These are phyloP conservation scores for Phylloporus arenicola DNA, from an alignment of 768 basidiomycete genomes.

Conservation along the genomic window DNA sequence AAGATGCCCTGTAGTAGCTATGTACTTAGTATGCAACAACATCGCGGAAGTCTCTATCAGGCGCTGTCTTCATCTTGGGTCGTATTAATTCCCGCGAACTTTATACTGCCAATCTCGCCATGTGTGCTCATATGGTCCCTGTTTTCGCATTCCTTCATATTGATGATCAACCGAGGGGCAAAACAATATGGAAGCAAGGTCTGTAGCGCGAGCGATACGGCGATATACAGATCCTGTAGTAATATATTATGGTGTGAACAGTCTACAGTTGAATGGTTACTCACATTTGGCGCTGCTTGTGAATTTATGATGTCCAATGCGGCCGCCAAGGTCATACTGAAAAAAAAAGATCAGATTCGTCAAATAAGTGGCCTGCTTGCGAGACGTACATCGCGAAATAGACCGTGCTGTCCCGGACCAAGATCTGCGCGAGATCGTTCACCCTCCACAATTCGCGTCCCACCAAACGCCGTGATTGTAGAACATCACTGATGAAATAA, in stretches of 20 bases:
- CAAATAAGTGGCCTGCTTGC: not conserved
- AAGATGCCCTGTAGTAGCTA: too few species aligned
- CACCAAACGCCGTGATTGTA: conserved; percentile 1
- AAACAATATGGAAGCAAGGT: conserved; percentile 15
- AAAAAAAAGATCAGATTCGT: not conserved
- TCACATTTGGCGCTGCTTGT: not conserved
- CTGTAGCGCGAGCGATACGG: conserved; percentile 14
- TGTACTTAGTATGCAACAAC: too few species aligned
- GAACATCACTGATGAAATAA: conserved; percentile 6
- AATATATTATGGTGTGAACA: not conserved
- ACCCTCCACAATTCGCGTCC: not conserved
- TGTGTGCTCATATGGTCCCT: conserved; percentile 8
- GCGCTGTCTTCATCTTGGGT: not conserved
- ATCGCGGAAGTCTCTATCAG: not conserved
- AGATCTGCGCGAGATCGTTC: conserved; percentile 9
- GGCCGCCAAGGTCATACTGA: conserved; percentile 5
- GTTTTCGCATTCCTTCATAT: conserved; percentile 8
- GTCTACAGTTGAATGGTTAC: not conserved
- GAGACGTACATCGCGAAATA: conserved; percentile 17
- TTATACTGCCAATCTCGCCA: not conserved
- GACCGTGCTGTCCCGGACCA: conserved; percentile 16
- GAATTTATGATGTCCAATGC: conserved; percentile 4
- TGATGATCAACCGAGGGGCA: conserved; percentile 16
- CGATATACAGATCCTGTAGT: conserved; percentile 4
- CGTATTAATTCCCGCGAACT: not conserved